Conservation (phyloP, 2,329 filamentous ascomycete genomes). For the Talaromyces amestolkiae region DNA sequence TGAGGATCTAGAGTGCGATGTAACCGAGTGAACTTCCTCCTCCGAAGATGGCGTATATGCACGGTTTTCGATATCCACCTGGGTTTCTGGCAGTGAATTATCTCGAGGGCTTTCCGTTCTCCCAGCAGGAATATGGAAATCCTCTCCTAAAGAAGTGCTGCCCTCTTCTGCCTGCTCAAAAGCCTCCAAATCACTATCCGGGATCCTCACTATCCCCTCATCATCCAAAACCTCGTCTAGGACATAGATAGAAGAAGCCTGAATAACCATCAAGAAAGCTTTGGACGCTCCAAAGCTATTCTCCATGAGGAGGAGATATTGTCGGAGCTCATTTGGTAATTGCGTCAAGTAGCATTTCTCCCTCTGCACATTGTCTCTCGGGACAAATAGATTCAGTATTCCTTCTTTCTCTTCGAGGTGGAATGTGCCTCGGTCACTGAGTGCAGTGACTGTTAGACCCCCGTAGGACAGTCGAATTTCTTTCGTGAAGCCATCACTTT, state of each 20-base stretch:
- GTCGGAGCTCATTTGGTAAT: neutral
- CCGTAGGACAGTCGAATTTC: neutral
- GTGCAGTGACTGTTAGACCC: neutral
- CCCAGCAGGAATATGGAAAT: neutral
- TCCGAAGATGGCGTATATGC: neutral
- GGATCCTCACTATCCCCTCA: neutral
- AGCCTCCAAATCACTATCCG: neutral
- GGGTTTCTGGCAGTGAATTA: neutral
- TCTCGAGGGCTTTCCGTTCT: neutral
- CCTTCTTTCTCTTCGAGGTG: neutral
- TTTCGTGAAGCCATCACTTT: constrained; percentile 10
- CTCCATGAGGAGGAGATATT: neutral
- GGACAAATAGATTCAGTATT: neutral
- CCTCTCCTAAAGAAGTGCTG: neutral
- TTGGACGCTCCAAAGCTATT: neutral
- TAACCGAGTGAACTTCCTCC: neutral
- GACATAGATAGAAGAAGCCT: constrained; percentile 2
- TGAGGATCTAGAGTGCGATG: neutral
- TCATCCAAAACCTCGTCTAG: constrained; percentile 5
- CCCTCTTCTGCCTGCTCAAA: neutral
- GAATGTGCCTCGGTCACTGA: constrained; percentile 8
- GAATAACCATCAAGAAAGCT: neutral
- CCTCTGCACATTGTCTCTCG: neutral
- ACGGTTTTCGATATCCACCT: neutral
- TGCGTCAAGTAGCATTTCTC: constrained; percentile 12